Percentiles rank a stretch among this genome's conserved stretches.
Evolutionary conservation across 441 rosid species (phyloP).

Genomic region (Jatropha podagrica): DNA sequence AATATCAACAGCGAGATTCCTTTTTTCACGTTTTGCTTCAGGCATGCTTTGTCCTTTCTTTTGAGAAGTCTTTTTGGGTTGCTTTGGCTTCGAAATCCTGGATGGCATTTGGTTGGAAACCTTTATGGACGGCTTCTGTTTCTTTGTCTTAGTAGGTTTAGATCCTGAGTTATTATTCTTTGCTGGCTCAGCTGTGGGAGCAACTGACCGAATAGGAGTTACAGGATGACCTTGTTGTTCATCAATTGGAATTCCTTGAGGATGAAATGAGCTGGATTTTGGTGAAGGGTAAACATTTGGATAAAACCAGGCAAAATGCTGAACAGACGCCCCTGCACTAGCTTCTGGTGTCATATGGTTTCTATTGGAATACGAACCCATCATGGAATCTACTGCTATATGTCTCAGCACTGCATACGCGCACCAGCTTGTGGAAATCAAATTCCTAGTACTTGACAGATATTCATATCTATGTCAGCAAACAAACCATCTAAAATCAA

Average conservation of each 20-base stretch:
- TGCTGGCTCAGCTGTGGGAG: slow-evolving; percentile 30
- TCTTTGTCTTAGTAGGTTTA: slow-evolving; percentile 30
- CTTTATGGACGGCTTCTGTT: slow-evolving; percentile 35
- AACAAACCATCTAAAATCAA: background rate
- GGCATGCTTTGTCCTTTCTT: slow-evolving; percentile 39
- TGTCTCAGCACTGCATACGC: slow-evolving; percentile 15
- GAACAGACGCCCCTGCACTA: slow-evolving; percentile 28
- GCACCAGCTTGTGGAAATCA: slow-evolving; percentile 4
- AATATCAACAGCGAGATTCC: slow-evolving; percentile 37
- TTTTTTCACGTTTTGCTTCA: slow-evolving; percentile 47
- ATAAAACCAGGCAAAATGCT: slow-evolving; percentile 43
- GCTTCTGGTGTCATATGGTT: slow-evolving; percentile 39
- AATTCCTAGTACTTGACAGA: background rate
- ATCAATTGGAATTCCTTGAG: slow-evolving; percentile 30
- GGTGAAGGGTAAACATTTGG: slow-evolving; percentile 33
- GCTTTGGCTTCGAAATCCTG: slow-evolving; percentile 41
- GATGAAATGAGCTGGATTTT: slow-evolving; percentile 31
- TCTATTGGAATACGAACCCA: slow-evolving; percentile 42
- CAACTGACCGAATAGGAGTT: slow-evolving; percentile 36
- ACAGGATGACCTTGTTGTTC: slow-evolving; percentile 33
- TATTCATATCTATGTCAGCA: slow-evolving; percentile 3
- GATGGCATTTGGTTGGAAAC: slow-evolving; percentile 32
- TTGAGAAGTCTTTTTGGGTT: slow-evolving; percentile 38
- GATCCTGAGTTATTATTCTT: slow-evolving; percentile 23
- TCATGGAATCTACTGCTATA: slow-evolving; percentile 27